phyloP scores from a whole-genome alignment of 2,329 filamentous ascomycete species.

The Albophoma yamanashiensis region DNA sequence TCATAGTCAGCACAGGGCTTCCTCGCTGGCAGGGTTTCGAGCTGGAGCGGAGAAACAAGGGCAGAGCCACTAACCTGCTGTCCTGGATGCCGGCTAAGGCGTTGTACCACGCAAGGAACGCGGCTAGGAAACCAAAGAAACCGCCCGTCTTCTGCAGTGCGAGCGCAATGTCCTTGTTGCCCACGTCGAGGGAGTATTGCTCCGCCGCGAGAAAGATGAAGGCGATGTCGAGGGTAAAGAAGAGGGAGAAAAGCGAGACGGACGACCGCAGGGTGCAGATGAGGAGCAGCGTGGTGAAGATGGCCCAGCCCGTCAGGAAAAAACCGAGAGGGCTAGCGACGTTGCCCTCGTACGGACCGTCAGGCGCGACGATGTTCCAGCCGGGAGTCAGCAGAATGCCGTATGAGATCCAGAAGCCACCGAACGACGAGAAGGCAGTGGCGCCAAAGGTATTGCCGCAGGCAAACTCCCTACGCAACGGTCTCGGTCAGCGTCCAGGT shows the following conservation, averaged over 20 bases:
- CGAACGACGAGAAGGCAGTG: constrained; percentile 70
- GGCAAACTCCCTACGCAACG: constrained; percentile 60
- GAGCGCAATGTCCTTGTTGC: constrained; percentile 30
- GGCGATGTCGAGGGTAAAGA: constrained; percentile 65
- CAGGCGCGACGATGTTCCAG: constrained; percentile 44
- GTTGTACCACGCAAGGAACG: constrained; percentile 82
- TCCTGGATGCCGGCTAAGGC: constrained; percentile 75
- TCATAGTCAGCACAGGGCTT: constrained; percentile 19
- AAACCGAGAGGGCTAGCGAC: constrained; percentile 54
- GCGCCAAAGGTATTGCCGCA: constrained; percentile 82
- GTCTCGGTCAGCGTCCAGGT: constrained; percentile 1
- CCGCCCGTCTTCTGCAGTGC: constrained; percentile 60
- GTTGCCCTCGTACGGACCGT: constrained; percentile 34
- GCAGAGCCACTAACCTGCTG: constrained; percentile 37
- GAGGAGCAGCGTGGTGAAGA: constrained; percentile 68
- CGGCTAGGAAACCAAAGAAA: constrained; percentile 68
- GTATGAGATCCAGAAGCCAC: constrained; percentile 74
- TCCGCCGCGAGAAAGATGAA: constrained; percentile 63
- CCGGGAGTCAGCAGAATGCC: constrained; percentile 60
- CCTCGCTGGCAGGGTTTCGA: neutral
- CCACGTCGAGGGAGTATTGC: constrained; percentile 46
- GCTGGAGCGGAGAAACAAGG: neutral
- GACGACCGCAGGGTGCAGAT: constrained; percentile 68
- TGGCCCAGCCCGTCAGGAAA: constrained; percentile 73
- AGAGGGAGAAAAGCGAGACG: constrained; percentile 66